Evolutionary conservation across 179 eudicot species (phyloP), one percentile per base, ranked within the genome.

Genomic region (Monotropa hypopitys): DNA sequence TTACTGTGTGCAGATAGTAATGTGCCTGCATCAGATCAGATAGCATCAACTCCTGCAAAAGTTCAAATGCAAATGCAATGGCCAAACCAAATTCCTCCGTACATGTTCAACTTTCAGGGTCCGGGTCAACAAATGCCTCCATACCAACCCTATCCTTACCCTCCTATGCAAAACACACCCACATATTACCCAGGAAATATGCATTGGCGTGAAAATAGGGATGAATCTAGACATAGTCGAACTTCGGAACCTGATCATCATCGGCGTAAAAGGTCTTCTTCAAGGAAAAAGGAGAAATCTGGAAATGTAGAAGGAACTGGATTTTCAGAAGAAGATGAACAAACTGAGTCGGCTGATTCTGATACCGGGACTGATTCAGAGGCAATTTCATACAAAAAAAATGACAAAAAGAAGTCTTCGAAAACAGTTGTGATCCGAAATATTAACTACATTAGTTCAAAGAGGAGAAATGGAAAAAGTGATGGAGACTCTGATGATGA

Each of bases 361-460:
- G 83, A 80, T 42, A 30, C 80, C 13, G 87, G 57, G 20, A 77
- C 72, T 38, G 88, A 82, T 76, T 63, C 84, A 38, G 86, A 84
- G 61, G 68, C 63, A 18, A 53, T 35, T 62, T 43, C 80, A 28
- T 51, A 76, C 68, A 80, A 51, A 69, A 84, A 80, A 75, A 87
- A 73, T 73, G 77, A 87, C 57, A 78, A 77, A 79, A 85, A 82
- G 72, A 84, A 79, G 78, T 78, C 83, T 28, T 85, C 89, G 47
- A 86, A 85, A 70, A 87, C 87, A 9, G 88, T 87, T 54, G 87
- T 87, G 7, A 87, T 87, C 12, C 85, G 87, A 18, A 87, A 87
- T 74, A 87, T 87, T 70, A 85, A 87, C 63, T 85, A 87, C 62
- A 84, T 85, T 70, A 87, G 88, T 73, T 87, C 90, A 16, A 80